Evolutionary conservation across 31 red algal genomes (phyloP).

Genomic region (Bonnemaisonia californica): DNA sequence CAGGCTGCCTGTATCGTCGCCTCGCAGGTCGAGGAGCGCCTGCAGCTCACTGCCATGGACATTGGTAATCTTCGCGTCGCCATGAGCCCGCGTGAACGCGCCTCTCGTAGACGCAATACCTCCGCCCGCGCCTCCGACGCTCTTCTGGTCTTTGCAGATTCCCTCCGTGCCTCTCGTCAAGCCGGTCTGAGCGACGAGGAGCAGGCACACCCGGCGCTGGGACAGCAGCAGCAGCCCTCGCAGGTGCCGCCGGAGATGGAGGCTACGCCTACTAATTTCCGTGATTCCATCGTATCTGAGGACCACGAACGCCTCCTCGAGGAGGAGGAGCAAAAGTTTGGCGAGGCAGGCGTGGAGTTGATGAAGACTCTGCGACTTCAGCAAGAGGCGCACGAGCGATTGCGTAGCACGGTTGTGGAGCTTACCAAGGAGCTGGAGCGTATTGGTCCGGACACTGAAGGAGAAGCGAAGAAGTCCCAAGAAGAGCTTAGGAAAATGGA

Average conservation of each 20-base stretch:
- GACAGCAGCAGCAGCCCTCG: background rate
- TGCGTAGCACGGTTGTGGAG: constrained; percentile 47
- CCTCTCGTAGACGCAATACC: background rate
- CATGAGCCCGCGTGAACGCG: background rate
- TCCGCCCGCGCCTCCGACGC: background rate
- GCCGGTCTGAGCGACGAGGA: background rate
- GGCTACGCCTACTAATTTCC: background rate
- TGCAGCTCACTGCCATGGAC: constrained; percentile 33
- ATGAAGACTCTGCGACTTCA: constrained; percentile 48
- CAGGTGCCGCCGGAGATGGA: background rate
- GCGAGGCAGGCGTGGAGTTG: constrained; percentile 38
- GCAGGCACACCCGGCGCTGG: background rate
- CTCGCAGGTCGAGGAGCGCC: constrained; percentile 44
- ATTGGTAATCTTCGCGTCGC: constrained; percentile 36
- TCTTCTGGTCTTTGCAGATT: background rate
- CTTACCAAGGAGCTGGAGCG: constrained; percentile 50
- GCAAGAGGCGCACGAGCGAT: constrained; percentile 51
- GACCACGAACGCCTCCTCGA: background rate
- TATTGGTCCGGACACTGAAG: constrained; percentile 11
- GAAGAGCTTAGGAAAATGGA: constrained; percentile 17
- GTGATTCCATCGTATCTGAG: background rate
- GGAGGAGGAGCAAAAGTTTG: constrained; percentile 4
- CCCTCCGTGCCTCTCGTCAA: background rate
- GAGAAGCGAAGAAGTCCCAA: constrained; percentile 18
- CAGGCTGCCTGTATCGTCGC: constrained; percentile 43